phyloP scores from a whole-genome alignment of 129 eudicot species.

The Apium graveolens region DNA sequence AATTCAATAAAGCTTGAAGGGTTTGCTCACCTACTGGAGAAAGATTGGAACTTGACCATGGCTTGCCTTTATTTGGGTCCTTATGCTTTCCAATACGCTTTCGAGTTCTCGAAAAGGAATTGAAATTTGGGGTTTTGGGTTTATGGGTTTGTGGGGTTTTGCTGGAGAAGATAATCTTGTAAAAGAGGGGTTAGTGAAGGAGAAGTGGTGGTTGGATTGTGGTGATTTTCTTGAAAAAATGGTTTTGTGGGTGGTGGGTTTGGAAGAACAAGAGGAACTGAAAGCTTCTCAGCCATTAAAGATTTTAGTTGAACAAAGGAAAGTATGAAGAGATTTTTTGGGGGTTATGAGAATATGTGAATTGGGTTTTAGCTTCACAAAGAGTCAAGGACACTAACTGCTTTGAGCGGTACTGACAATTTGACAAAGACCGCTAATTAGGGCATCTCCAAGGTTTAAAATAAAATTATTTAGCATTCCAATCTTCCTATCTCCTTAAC shows the following conservation, averaged over 20 bases:
- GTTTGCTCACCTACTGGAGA: constrained; percentile 55
- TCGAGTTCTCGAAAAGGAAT: constrained; percentile 27
- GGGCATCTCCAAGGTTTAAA: too few relatives aligned
- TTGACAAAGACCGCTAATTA: too few relatives aligned
- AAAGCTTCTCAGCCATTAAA: constrained; percentile 72
- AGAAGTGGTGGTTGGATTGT: constrained; percentile 17
- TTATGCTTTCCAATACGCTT: constrained; percentile 45
- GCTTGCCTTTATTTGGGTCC: constrained; percentile 73
- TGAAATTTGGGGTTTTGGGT: constrained; percentile 20
- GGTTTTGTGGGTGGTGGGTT: constrained; percentile 38
- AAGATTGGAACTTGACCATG: constrained; percentile 64
- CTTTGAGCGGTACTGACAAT: background rate
- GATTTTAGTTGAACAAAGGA: background rate
- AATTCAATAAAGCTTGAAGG: constrained; percentile 42
- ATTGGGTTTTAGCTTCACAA: background rate
- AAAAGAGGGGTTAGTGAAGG: constrained; percentile 30
- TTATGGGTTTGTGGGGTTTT: constrained; percentile 21
- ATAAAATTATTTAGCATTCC: too few relatives aligned
- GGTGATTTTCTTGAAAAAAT: constrained; percentile 29
- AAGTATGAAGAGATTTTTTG: constrained; percentile 2
- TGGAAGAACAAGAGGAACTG: constrained; percentile 63
- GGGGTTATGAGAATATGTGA: background rate
- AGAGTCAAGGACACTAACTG: background rate
- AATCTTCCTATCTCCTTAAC: too few relatives aligned
- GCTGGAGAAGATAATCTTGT: constrained; percentile 21